Percentiles rank a stretch among this genome's conserved stretches.
Evolutionary conservation across 2,329 filamentous ascomycete species (phyloP).

Genomic region (Neocucurbitaria cava): DNA sequence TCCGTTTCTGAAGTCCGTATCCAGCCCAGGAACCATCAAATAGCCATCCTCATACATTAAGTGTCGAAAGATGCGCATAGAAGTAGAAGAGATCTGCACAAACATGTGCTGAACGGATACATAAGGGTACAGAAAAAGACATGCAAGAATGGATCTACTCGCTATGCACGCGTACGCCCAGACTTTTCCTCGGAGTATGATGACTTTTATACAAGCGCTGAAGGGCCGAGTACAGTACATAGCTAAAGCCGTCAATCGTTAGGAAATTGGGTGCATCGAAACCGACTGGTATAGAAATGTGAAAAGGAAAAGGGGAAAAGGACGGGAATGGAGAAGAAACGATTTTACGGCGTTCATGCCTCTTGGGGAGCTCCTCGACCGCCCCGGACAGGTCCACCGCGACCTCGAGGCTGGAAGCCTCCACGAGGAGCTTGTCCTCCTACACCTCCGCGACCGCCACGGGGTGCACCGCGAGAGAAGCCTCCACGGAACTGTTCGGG

Average conservation of each 20-base stretch:
- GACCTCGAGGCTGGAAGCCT: constrained; percentile 72
- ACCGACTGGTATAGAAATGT: constrained; percentile 9
- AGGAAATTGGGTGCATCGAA: constrained; percentile 30
- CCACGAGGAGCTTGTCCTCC: constrained; percentile 67
- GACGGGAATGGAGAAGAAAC: constrained; percentile 5
- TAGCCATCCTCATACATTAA: constrained; percentile 39
- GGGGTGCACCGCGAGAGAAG: constrained; percentile 51
- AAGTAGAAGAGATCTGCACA: constrained; percentile 34
- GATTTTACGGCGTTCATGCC: constrained; percentile 30
- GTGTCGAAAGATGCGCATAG: constrained; percentile 33
- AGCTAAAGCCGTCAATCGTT: constrained; percentile 47
- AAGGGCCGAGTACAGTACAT: constrained; percentile 46
- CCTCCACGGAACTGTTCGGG: constrained; percentile 46
- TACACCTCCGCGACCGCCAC: constrained; percentile 69
- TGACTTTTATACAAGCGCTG: constrained; percentile 49
- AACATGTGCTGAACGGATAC: constrained; percentile 33
- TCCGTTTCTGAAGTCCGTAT: constrained; percentile 22
- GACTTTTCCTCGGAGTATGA: constrained; percentile 45
- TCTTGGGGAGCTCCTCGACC: constrained; percentile 48
- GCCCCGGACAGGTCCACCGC: constrained; percentile 68
- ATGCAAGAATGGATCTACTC: constrained; percentile 45
- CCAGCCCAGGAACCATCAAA: constrained; percentile 23
- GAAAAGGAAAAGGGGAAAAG: constrained; percentile 9
- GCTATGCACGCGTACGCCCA: constrained; percentile 48
- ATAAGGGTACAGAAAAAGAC: constrained; percentile 36